These are phyloP conservation scores for Pythium oligandrum DNA, from an alignment of 352 stramenopile genomes.

Conservation along the genomic window DNA sequence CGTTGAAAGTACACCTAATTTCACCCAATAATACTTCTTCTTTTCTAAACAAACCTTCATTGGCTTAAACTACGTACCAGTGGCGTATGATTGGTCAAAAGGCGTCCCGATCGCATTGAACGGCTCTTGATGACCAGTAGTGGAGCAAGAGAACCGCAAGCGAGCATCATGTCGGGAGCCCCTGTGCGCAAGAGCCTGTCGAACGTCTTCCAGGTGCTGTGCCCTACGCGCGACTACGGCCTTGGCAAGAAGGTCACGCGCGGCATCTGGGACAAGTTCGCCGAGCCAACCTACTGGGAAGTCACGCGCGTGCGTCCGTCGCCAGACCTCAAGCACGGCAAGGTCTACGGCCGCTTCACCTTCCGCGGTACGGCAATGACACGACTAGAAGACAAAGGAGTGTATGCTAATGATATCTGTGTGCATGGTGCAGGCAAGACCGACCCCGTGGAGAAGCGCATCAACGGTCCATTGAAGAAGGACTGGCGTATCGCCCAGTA, in stretches of 20 bases:
- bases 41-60: no score
- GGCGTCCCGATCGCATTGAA: no score
- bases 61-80: no score
- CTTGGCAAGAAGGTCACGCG: conserved; percentile 66
- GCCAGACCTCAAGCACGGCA: conserved; percentile 80
- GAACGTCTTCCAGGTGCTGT: conserved; percentile 79
- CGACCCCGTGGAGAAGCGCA: conserved; percentile 65
- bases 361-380: conserved; percentile 53
- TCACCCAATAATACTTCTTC: not conserved
- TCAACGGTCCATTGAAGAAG: conserved; percentile 73
- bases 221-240: conserved; percentile 61
- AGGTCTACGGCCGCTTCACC: conserved; percentile 75
- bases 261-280: conserved; percentile 69
- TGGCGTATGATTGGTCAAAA: conserved; percentile 17
- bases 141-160: not conserved
- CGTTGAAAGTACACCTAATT: conserved; percentile 7
- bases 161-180: conserved; percentile 16
- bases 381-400: not conserved
- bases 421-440: conserved; percentile 48
- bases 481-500: conserved; percentile 44
- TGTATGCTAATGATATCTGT: not conserved
- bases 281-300: conserved; percentile 74
- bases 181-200: conserved; percentile 18
- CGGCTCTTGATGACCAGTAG: no score
- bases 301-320: conserved; percentile 74